Base-by-base conservation (phyloP, 2,329 filamentous ascomycete species). In the Fusarium mangiferae region DNA sequence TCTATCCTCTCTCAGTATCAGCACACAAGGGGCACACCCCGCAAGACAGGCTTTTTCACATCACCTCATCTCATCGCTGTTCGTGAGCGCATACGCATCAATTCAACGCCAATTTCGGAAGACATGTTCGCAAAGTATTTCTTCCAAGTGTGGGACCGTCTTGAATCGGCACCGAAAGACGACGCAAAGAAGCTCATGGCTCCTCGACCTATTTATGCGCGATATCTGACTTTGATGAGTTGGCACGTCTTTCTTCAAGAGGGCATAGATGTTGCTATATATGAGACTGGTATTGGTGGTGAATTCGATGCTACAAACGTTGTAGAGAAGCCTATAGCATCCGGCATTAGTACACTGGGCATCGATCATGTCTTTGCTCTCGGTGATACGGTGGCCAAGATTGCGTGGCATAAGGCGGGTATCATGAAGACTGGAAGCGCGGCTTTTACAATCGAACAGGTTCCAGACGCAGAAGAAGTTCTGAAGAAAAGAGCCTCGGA, bases 401-500 rank as follows among this genome's bases (percentile, higher is more conserved):
- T 94, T 71, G 90, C 92, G 1, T 93, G 92, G 92, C 91, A 94
- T 81, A 94, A 94, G 81, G 89, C 90, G 3, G 92, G 92, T 3
- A 91, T 94, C 65, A 90, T 93, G 84, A 93, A 93, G 81, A 63
- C 78, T 2, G 89, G 87, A 2, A 84, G 85, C 15, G 85, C 87
- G 24, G 89, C 89, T 6, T 92, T 92, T 56, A 90, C 88, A 0
- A 83, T 90, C 9, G 81, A 85, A 35, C 90, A 92, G 78, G 80
- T 85, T 0, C 79, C 84, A 5, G 82, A 78, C 4, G 86, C 85
- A 4, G 80, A 83, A 18, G 76, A 81, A 30, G 87, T 90, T 2
- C 75, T 92, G 36, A 75, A 80, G 42, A 72, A 83, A 9, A 82
- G 90, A 48, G 91, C 91, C 0, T 66, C 52, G 10, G 89, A 91